Evolutionary conservation across 768 basidiomycete genomes (phyloP).

Genomic region (Russula griseocarnosa): DNA sequence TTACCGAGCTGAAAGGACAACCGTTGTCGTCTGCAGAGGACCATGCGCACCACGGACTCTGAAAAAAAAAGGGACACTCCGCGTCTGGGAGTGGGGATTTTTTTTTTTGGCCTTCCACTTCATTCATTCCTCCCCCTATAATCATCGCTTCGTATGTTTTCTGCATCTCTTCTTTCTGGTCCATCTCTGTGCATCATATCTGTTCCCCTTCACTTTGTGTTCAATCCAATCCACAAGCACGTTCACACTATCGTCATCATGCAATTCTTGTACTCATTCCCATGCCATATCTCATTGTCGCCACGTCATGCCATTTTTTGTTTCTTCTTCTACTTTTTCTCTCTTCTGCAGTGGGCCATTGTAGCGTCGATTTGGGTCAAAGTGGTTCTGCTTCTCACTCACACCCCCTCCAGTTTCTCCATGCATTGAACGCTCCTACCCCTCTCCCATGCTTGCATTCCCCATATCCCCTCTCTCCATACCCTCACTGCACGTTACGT

Average conservation of each 20-base stretch:
- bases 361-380: slow-evolving; percentile 5
- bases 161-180: slow-evolving; percentile 14
- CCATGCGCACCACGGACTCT: slow-evolving; percentile 19
- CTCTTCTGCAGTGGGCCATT: slow-evolving; percentile 5
- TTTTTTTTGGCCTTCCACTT: background rate
- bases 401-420: slow-evolving; percentile 5
- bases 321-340: background rate
- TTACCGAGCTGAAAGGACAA: slow-evolving; percentile 23
- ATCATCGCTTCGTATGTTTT: slow-evolving; percentile 10
- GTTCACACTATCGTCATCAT: slow-evolving; percentile 30
- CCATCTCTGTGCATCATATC: slow-evolving; percentile 27
- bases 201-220: slow-evolving; percentile 11
- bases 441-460: slow-evolving; percentile 25
- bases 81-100: slow-evolving; percentile 10
- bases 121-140: background rate
- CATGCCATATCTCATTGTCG: slow-evolving; percentile 31
- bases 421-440: slow-evolving; percentile 21
- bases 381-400: slow-evolving; percentile 7
- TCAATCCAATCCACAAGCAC: slow-evolving; percentile 25
- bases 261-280: slow-evolving; percentile 29
- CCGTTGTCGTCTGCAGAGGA: slow-evolving; percentile 18
- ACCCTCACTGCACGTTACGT: slow-evolving; percentile 29
- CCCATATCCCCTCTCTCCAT: slow-evolving; percentile 1
- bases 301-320: slow-evolving; percentile 23
- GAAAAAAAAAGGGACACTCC: slow-evolving; percentile 16